Percentiles rank a stretch among this genome's conserved stretches.
Evolutionary conservation across 208 protist species (phyloP).

Genomic region (Leishmania guyanensis): DNA sequence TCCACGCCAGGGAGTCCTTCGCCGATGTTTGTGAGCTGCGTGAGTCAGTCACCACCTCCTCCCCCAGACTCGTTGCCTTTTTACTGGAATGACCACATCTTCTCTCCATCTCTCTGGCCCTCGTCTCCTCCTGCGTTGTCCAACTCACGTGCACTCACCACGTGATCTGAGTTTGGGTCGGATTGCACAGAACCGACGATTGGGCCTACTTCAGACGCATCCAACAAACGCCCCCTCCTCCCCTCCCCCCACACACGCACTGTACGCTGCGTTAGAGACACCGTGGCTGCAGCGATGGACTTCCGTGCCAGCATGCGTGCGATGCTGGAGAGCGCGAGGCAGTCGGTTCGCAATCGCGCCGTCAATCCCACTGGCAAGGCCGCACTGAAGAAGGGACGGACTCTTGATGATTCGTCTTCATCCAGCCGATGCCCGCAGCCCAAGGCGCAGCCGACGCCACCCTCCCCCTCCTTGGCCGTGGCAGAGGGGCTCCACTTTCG

Average conservation of each 20-base stretch:
- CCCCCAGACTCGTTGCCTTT: neutral
- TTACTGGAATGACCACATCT: neutral
- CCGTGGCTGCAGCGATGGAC: constrained; percentile 9
- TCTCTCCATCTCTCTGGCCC: neutral
- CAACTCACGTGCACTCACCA: neutral
- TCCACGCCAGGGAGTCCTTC: neutral
- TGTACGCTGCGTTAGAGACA: neutral
- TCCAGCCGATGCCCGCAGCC: neutral
- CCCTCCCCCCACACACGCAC: neutral
- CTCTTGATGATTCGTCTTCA: constrained; percentile 6
- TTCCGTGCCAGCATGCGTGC: constrained; percentile 32
- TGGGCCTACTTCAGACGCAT: neutral
- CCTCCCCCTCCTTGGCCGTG: constrained; percentile 14
- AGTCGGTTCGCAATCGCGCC: constrained; percentile 30
- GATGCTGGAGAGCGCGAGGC: constrained; percentile 34
- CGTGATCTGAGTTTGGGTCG: neutral
- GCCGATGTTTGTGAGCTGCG: neutral
- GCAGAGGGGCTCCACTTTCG: constrained; percentile 24
- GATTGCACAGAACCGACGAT: neutral
- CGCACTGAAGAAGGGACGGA: constrained; percentile 7
- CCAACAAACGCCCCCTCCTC: neutral
- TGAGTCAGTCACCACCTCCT: neutral
- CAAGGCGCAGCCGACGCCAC: constrained; percentile 40
- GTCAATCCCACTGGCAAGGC: constrained; percentile 21
- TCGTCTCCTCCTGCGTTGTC: neutral